A percentile compares a stretch with the other conserved stretches of the same genome.
Conservation (phyloP, 2,329 filamentous ascomycete species). For the Mycosphaerelloides madeirae region DNA sequence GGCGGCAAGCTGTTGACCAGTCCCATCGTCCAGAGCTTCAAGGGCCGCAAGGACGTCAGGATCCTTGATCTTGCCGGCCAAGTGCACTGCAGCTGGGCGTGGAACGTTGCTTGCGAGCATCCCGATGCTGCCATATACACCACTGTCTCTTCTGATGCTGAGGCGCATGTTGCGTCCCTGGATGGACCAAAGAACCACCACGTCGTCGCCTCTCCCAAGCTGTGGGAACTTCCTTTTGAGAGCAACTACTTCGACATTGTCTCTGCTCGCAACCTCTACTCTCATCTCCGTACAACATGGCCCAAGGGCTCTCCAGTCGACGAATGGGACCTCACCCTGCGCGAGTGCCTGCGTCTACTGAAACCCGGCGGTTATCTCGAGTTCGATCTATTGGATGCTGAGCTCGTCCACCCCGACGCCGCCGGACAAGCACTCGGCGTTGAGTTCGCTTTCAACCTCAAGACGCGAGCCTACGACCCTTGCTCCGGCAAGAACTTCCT, state of each 20-base stretch:
- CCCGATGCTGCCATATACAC: constrained; percentile 84
- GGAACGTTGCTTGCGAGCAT: constrained; percentile 84
- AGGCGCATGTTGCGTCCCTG: constrained; percentile 54
- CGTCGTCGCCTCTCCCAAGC: constrained; percentile 68
- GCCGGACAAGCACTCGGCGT: constrained; percentile 76
- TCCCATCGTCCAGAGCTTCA: constrained; percentile 42
- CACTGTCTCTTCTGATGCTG: constrained; percentile 46
- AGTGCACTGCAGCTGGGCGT: constrained; percentile 87
- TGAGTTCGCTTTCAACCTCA: constrained; percentile 87
- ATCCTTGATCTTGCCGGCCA: constrained; percentile 86
- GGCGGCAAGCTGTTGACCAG: constrained; percentile 57
- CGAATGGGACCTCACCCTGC: constrained; percentile 81
- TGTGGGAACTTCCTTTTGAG: constrained; percentile 79
- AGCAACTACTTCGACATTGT: constrained; percentile 86
- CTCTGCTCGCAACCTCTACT: constrained; percentile 81
- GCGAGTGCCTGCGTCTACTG: constrained; percentile 82
- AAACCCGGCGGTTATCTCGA: constrained; percentile 92
- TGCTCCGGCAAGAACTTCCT: constrained; percentile 77
- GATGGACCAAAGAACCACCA: constrained; percentile 84
- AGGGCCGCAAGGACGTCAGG: constrained; percentile 46
- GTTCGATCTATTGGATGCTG: constrained; percentile 83
- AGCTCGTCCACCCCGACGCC: constrained; percentile 79
- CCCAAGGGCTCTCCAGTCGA: constrained; percentile 54
- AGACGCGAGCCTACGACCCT: constrained; percentile 85
- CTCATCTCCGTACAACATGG: constrained; percentile 65